Evolutionary conservation across 1,139 yeast species (phyloP), one percentile per base, ranked within the genome.

Genomic region (Pneumocystis carinii): DNA sequence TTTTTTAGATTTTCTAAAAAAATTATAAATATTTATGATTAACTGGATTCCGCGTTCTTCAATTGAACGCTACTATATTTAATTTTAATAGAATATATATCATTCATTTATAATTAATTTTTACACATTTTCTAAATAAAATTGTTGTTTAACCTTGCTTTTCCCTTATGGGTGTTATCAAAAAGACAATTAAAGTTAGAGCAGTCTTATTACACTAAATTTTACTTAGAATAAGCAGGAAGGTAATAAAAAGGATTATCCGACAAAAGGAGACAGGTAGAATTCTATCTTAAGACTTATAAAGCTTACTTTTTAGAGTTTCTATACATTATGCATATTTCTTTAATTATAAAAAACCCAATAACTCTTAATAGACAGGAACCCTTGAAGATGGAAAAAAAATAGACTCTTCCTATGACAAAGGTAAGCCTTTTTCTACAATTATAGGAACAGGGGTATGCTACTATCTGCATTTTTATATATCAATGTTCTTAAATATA

Each of bases 311-410:
- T 57, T 39, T 37, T 39, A 57, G 59, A 37, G 66, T 64, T 36
- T 68, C 75, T 62, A 92, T 92, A 73, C 97, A 92, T 79, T 92
- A 92, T 83, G 86, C 87, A 48, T 48, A 24, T 48, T 12, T 7
- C 27, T 48, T 24, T 48, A 19, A 3, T 19, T 24, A 10, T 48
- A 24, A 24, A 48, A 19, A 48, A 8, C n/a, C 15, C 4, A 48
- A 48, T 48, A 48, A 48, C 55, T 12, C 19, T 48, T 24, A 48
- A 48, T 48, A 48, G 55, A 48, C n/a, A 63, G 98, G 98, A 70
- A 89, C 95, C 64, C 81, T 92, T 72, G 94, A 87, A 76, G 86
- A 87, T 75, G 97, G 97, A 71, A 87, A 86, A 78, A 89, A 88
- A 77, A 92, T 92, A 74, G 97, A 92, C 77, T 87, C 96, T 65